Evolutionary conservation across 192 early-diverging fungal species (phyloP).

Genomic region (Coemansia aciculifera): DNA sequence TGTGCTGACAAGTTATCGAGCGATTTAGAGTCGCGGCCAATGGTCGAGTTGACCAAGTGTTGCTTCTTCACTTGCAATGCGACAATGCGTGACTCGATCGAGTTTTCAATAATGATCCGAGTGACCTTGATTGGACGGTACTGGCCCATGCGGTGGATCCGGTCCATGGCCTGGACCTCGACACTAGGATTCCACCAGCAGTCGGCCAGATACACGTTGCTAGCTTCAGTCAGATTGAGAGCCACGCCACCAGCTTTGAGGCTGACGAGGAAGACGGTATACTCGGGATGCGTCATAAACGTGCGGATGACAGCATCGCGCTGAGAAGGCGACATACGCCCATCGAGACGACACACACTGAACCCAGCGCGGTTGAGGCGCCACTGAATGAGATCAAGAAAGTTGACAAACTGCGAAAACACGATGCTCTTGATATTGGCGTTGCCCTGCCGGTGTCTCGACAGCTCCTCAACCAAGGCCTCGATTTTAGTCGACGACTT

Average conservation of each 20-base stretch:
- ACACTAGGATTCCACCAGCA: conserved; percentile 71
- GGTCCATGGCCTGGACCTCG: conserved; percentile 85
- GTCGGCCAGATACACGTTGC: conserved; percentile 72
- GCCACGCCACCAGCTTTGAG: conserved; percentile 93
- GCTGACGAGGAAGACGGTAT: conserved; percentile 86
- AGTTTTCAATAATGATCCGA: conserved; percentile 88
- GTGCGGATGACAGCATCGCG: conserved; percentile 68
- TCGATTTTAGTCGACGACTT: conserved; percentile 92
- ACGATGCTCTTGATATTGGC: conserved; percentile 79
- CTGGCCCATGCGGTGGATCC: conserved; percentile 92
- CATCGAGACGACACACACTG: conserved; percentile 71
- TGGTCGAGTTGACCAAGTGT: conserved; percentile 82
- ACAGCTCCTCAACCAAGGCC: conserved; percentile 87
- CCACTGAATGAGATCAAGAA: conserved; percentile 89
- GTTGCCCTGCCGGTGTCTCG: conserved; percentile 66
- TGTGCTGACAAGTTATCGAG: conserved; percentile 71
- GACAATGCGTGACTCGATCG: conserved; percentile 87
- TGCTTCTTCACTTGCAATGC: conserved; percentile 94
- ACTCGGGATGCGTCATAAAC: conserved; percentile 77
- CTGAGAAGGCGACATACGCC: conserved; percentile 80
- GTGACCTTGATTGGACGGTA: conserved; percentile 87
- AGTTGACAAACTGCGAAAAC: conserved; percentile 86
- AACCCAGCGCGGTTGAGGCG: conserved; percentile 85
- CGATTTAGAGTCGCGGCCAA: conserved; percentile 79
- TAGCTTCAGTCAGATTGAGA: conserved; percentile 89